Evolutionary conservation across 768 basidiomycete species (phyloP).

Genomic region (Polyporus arcularius): DNA sequence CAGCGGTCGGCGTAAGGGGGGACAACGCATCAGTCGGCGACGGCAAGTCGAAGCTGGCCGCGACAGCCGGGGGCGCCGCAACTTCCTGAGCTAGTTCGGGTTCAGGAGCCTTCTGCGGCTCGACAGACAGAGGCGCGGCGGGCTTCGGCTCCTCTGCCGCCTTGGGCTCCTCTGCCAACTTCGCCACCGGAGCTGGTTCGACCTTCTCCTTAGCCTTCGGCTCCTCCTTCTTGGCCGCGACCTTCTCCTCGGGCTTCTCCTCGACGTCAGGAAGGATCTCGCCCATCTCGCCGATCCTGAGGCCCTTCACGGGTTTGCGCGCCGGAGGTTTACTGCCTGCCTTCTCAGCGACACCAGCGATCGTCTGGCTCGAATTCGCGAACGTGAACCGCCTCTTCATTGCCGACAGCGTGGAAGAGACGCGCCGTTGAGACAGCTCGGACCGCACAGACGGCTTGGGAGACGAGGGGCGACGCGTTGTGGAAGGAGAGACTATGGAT

Average conservation of each 20-base stretch:
- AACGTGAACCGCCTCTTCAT: conserved; percentile 68
- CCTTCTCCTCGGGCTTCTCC: conserved; percentile 11
- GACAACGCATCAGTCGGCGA: conserved; percentile 5
- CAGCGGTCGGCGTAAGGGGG: conserved; percentile 13
- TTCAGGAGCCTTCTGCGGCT: neutral
- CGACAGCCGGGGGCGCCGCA: conserved; percentile 12
- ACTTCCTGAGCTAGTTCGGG: conserved; percentile 11
- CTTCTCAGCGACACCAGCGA: conserved; percentile 11
- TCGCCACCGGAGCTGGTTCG: neutral
- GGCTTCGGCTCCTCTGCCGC: neutral
- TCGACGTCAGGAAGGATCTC: conserved; percentile 55
- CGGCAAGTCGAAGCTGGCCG: neutral
- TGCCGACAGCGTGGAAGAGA: conserved; percentile 47
- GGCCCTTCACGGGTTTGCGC: conserved; percentile 29
- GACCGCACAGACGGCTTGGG: conserved; percentile 32
- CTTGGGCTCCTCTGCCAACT: neutral
- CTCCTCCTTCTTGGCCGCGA: neutral
- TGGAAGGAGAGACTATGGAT: conserved; percentile 21
- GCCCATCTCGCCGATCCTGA: conserved; percentile 67
- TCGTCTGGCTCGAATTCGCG: conserved; percentile 40
- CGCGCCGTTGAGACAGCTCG: conserved; percentile 29
- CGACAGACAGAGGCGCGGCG: neutral
- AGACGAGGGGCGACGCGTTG: conserved; percentile 28
- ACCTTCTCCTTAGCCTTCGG: neutral
- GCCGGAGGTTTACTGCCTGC: conserved; percentile 24